These are phyloP conservation scores for Trichosanthes truncata DNA, from an alignment of 306 rosid genomes.

Conservation along the genomic window DNA sequence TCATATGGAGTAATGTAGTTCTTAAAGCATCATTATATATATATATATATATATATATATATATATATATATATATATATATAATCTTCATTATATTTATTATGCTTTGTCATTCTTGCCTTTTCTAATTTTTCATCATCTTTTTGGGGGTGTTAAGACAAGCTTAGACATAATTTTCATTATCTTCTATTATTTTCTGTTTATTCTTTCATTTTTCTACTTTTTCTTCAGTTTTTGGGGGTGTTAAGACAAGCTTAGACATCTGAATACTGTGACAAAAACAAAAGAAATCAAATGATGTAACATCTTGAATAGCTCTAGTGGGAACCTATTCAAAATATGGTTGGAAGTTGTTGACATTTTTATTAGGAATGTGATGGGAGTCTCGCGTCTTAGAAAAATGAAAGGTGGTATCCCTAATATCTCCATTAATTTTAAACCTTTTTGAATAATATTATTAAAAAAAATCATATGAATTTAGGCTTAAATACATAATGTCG, in stretches of 20 bases:
- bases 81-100: background rate
- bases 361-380: background rate
- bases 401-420: background rate
- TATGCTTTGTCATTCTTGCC: too few species aligned
- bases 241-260: background rate
- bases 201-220: background rate
- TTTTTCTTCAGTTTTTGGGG: too few species aligned
- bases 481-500: background rate
- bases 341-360: conserved; percentile 1
- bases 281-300: background rate
- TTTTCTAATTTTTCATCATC: too few species aligned
- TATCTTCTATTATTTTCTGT: background rate
- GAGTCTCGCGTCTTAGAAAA: background rate
- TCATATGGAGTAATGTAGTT: too few species aligned
- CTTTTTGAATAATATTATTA: background rate
- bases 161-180: background rate
- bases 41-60: too few species aligned
- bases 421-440: background rate
- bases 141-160: too few species aligned
- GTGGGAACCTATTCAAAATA: background rate
- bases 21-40: too few species aligned
- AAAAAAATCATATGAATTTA: background rate
- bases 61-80: too few species aligned
- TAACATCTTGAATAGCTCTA: background rate
- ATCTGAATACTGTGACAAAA: background rate